These are phyloP conservation scores for Tephrocybe sp. DNA, from an alignment of 768 basidiomycete genomes.

Conservation along the genomic window DNA sequence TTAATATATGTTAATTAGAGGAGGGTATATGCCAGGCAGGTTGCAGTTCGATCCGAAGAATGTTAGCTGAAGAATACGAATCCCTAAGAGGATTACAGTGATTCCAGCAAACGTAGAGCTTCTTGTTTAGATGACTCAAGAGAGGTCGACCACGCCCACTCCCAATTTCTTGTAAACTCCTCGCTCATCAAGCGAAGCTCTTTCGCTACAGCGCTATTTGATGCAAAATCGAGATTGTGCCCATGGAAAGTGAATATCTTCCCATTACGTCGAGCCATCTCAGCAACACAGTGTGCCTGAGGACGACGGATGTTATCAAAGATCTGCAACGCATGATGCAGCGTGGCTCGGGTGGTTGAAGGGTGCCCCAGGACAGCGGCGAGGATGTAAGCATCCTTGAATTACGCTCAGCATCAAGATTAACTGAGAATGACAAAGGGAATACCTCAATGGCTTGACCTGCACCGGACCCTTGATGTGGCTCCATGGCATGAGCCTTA, in stretches of 20 bases:
- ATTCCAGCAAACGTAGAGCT: conserved; percentile 30
- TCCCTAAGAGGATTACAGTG: not conserved
- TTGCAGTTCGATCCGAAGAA: too few relatives aligned
- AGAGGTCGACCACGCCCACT: conserved; percentile 58
- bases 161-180: conserved; percentile 49
- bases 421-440: not conserved
- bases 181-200: conserved; percentile 37
- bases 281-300: conserved; percentile 33
- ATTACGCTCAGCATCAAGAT: not conserved
- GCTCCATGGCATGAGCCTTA: conserved; percentile 51
- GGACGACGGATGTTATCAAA: conserved; percentile 53
- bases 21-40: too few relatives aligned
- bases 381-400: conserved; percentile 50
- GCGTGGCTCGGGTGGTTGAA: conserved; percentile 32
- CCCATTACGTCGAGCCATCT: conserved; percentile 38
- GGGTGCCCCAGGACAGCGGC: conserved; percentile 44
- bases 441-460: conserved; percentile 55
- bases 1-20: too few relatives aligned
- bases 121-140: conserved; percentile 38
- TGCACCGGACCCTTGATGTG: conserved; percentile 57
- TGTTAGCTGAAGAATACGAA: too few relatives aligned
- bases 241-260: conserved; percentile 38
- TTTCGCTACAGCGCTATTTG: conserved; percentile 24
- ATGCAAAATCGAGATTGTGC: conserved; percentile 25
- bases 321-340: conserved; percentile 39